phyloP scores from a whole-genome alignment of 257 asterid species.

The Rubia yunnanensis region DNA sequence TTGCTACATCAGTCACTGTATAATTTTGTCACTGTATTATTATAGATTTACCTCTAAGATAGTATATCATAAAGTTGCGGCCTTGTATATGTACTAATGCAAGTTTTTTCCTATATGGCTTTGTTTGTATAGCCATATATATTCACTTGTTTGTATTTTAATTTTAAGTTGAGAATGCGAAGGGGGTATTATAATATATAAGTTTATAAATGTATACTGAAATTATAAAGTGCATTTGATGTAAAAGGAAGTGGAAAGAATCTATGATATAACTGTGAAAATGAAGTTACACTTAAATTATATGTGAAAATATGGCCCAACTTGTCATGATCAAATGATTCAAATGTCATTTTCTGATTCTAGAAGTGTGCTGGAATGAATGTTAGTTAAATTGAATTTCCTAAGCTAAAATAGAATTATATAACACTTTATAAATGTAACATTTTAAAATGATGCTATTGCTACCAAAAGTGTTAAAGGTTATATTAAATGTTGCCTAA shows the following conservation, averaged over 20 bases:
- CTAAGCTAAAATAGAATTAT: too few species aligned
- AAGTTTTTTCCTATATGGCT: neutral
- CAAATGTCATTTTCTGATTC: neutral
- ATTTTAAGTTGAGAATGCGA: neutral
- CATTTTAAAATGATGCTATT: too few species aligned
- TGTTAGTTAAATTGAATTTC: too few species aligned
- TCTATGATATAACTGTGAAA: neutral
- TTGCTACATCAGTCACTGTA: too few species aligned
- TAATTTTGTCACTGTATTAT: neutral
- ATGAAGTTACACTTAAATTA: neutral
- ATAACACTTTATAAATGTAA: neutral
- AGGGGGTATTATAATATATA: neutral
- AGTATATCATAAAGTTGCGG: neutral
- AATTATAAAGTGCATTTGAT: too few species aligned
- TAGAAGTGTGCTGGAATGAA: too few species aligned
- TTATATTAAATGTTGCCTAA: too few species aligned
- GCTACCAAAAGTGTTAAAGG: too few species aligned
- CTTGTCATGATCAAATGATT: conserved; percentile 2
- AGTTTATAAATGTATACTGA: neutral
- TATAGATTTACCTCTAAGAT: neutral
- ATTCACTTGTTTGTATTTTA: neutral
- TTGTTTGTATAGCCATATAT: neutral
- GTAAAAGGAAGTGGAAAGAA: neutral
- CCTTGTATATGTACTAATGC: neutral
- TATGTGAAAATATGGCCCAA: neutral